Base-by-base conservation (phyloP, 2,329 filamentous ascomycete species). In the Trichophyton equinum region DNA sequence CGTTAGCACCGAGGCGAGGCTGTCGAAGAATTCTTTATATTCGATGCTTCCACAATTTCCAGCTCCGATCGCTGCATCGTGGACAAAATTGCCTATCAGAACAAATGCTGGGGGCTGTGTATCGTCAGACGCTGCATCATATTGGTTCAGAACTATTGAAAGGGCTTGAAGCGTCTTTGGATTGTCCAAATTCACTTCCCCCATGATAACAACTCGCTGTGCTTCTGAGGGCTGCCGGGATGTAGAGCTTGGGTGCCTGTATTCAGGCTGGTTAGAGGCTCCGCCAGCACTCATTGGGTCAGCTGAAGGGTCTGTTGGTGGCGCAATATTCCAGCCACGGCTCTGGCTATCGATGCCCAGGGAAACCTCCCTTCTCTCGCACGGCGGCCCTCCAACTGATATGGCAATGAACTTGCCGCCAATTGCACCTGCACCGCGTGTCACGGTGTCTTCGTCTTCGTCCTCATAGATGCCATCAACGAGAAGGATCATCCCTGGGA, bases 381-480 rank as follows among this genome's bases (percentile, higher is more conserved):
- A 92, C 0, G 92, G 91, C 2, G 95, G 94, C 58, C 94, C 91
- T 7, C 90, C 91, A 60, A 99, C 85, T 62, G 91, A 92, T 72
- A 95, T 91, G 0, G 86, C 91, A 61, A 95, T 83, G 67, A 99
- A 96, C 57, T 85, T 87, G 4, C 94, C 94, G n/a, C 91, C 91
- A 61, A 97, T 89, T 0, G 87, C 89, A 13, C 91, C 92, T 46
- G 92, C 92, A 27, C 96, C 85, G 15, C 86, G 85, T 1, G 80
- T 68, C 42, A 73, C 76, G 20, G 83, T 85, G 64, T 85, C 82
- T 63, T 91, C 89, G 67, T 96, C 91, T 8, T 57, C 55, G 72
- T 97, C 94, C 71, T 96, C 91, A 69, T 99, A 99, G n/a, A 92
- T 85, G 5, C 94, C 94, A 68, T 99, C 94, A 0, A 96, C 84